Evolutionary conservation across 306 rosid genomes (phyloP), one percentile per base, ranked within the genome.

Genomic region (Castanopsis chinensis): DNA sequence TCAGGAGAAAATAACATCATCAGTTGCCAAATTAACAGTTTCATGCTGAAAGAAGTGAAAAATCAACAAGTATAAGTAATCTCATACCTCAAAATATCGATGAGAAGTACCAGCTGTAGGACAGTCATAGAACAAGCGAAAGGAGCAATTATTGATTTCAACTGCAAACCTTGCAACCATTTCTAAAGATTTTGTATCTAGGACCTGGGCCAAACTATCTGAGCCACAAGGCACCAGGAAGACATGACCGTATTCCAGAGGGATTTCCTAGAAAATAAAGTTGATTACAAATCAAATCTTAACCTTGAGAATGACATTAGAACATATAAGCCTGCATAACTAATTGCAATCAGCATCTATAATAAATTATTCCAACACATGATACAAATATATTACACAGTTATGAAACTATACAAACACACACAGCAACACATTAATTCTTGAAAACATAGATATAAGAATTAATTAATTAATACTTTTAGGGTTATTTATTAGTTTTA

Each of bases 231-330:
- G 83, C 67, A 78, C 76, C 85, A 85, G 74, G 68, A 74, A 28
- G 75, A 85, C 85, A 71, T 85, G 88, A 30, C 88, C 88, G 75
- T 85, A 85, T 64, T 85, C 88, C n/a, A 85, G 76, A 2, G 88
- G 85, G 41, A 74, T 69, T 10, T 28, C 79, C 88, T 85, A 43
- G 37, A 61, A 73, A 59, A 61, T 27, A 6, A 73, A 23, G 45
- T 4, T 10, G 37, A 15, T 21, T 3, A 73, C 21, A 6, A 69
- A 32, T 30, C 27, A 25, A 20, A 37, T 41, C 74, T 27, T 35
- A 32, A 11, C 74, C 1, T 5, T 8, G 28, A 33, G 25, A 41
- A 59, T 70, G 33, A 6, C 35, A 1, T 19, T 18, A 11, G 33
- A 30, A 19, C 70, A 32, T 20, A 9, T 2, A 69, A 21, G 5